A percentile compares a stretch with the other conserved stretches of the same genome.
Evolutionary conservation across 2,329 filamentous ascomycete species (phyloP).

Genomic region (Cordyceps cateniannulata): DNA sequence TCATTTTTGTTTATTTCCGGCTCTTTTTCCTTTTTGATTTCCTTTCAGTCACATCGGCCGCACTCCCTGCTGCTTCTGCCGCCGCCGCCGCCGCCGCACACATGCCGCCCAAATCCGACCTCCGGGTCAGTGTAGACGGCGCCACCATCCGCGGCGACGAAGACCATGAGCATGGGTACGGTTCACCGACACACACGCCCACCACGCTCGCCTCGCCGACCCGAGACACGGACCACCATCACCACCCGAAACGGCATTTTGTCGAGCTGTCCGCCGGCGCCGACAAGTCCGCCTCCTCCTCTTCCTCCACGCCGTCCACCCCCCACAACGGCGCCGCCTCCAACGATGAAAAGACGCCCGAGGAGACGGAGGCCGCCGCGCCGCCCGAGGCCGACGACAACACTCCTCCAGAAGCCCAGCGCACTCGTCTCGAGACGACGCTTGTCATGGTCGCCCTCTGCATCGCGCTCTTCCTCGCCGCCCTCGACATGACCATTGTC

Average conservation of each 20-base stretch:
- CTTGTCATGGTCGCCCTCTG: slow-evolving; percentile 37
- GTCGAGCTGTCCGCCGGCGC: background rate
- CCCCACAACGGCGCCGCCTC: background rate
- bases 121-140: background rate
- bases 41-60: too few species aligned
- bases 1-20: too few species aligned
- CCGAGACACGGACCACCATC: background rate
- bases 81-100: background rate
- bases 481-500: slow-evolving; percentile 55
- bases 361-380: background rate
- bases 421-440: slow-evolving; percentile 32
- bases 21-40: too few species aligned
- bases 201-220: background rate
- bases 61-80: too few species aligned
- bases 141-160: slow-evolving; percentile 2
- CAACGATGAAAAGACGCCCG: background rate
- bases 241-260: background rate
- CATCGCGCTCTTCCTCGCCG: slow-evolving; percentile 44
- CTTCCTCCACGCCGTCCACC: background rate
- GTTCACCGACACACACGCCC: background rate
- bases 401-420: slow-evolving; percentile 26
- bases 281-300: background rate
- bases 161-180: background rate
- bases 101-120: background rate
- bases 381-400: background rate